Base-by-base conservation (phyloP, 345 rosid species). In the Salix dunnii region DNA sequence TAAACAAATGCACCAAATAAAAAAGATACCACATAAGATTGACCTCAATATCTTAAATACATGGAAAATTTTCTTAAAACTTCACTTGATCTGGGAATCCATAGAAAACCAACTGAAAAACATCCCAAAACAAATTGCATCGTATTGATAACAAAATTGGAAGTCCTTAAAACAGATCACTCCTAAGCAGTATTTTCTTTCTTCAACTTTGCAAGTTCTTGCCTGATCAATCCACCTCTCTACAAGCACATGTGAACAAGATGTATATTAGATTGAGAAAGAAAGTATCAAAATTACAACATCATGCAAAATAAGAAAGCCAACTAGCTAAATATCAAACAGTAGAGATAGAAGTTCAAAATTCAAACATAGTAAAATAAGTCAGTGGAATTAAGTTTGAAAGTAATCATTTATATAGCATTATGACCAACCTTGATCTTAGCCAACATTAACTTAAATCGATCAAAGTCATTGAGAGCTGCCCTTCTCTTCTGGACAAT, bases 401-500 rank as follows among this genome's bases (percentile, higher is more conserved):
- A 55, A n/a, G 13, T 1, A 55, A 55, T 58, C 14, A 3, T n/a
- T 58, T n/a, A 58, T 8, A 64, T 33, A 0, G 18, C 7, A 53
- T 4, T 6, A n/a, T 27, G 27, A 48, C 76, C 11, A 55, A 91
- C 95, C 98, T 94, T 94, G 86, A 94, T 91, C 87, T 88, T 91
- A 18, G 98, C 95, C 85, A 94, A 60, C 98, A 94, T 94, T 77
- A 92, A 33, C 87, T 89, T 94, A 86, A 91, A 94, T 80, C 97
- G 81, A 67, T 94, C 97, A 13, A 94, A 94, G 76, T 94, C 94
- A 51, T 86, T 90, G 70, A 94, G 90, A 36, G 92, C 60, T 12
- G 97, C 98, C 68, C 97, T 88, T 77, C 80, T 87, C 84, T 91
- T 88, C 85, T 88, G 91, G 67, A 91, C 97, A 77, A 89, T 90